Base-by-base conservation (phyloP, 2,329 filamentous ascomycete species). In the Diaporthe vexans region DNA sequence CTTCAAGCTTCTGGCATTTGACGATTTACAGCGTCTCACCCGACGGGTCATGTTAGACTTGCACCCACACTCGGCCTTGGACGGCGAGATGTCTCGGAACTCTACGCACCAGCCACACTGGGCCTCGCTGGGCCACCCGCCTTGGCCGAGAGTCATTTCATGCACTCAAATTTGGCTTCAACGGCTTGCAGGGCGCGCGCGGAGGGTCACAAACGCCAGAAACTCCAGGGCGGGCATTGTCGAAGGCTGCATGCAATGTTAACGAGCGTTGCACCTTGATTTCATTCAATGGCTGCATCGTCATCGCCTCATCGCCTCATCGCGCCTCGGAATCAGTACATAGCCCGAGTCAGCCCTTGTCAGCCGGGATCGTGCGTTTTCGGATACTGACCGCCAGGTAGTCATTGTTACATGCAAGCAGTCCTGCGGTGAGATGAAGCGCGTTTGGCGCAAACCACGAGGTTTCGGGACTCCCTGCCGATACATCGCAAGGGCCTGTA, bases 71-170 rank as follows among this genome's bases (percentile, higher is more conserved):
- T 72, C 69, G 57, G 69, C 33, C 37, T 40, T 54, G n/a, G 56
- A 29, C 54, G 57, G 37, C 48, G 33, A 54, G 11, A 54, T 72
- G 69, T 72, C 69, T 72, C 57, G 58, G 69, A 54, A 29, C 1
- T 35, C 29, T 24, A 61, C 11, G 35, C 57, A 72, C 69, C 57
- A 72, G 69, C 69, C 69, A 72, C 69, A 72, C 46, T 54, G 54
- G 33, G 43, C 33, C 46, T 54, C 33, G 52, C 69, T 61, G 43
- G 69, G 69, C 69, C 56, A 61, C 69, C 26, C 56, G 69, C 37
- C 33, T 4, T 33, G 35, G 46, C 69, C 69, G 69, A 54, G 57
- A 54, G 29, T 6, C 46, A 54, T 54, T 29, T 33, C 21, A 40
- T 40, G 37, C 56, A 19, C 29, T 21, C 46, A 40, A 21, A 54